Base-by-base conservation (phyloP, 495 filamentous ascomycete genomes). In the Neurospora sp. region DNA sequence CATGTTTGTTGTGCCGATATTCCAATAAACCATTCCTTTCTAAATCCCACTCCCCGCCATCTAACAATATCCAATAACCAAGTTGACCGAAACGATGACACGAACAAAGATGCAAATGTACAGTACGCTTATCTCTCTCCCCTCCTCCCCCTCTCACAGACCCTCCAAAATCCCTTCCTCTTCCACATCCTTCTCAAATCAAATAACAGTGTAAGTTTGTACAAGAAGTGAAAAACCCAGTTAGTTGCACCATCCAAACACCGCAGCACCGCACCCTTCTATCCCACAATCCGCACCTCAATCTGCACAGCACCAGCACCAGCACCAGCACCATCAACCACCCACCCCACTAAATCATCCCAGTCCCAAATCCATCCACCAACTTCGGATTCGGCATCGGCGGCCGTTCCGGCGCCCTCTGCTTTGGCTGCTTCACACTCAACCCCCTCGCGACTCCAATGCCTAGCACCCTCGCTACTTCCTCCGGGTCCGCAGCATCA, bases 381-480 rank as follows among this genome's bases (percentile, higher is more conserved):
- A 73, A 74, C 35, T 23, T 69, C 11, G 44, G 27, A 31, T 69
- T 20, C 42, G 31, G 37, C 41, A 18, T 38, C 35, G 27, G 3
- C 16, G 62, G 11, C 42, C 72, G 38, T 42, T 20, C 16, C 46
- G 70, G 10, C 44, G 72, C 73, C 59, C 74, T 41, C 41, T 73
- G 48, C 40, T 59, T 40, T 4, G 74, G 70, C 31, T 75, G 73
- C 37, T 77, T 54, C 18, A 82, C 75, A n/a, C 79, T 81, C 71
- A 75, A 74, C 8, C 80, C 80, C 39, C 80, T 42, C 44, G 80
- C 80, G 70, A 82, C 66, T 5, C 80, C 80, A 37, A 82, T 81
- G 0, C 74, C 80, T 42, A 79, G 9, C n/a, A 39, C 31, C 48
- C 46, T 76, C 38, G 14, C 42, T 5, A 7, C 38, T 12, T 44